These are phyloP conservation scores for Cyberlindnera subsufficiens DNA, from an alignment of 805 yeast species.

Conservation along the genomic window DNA sequence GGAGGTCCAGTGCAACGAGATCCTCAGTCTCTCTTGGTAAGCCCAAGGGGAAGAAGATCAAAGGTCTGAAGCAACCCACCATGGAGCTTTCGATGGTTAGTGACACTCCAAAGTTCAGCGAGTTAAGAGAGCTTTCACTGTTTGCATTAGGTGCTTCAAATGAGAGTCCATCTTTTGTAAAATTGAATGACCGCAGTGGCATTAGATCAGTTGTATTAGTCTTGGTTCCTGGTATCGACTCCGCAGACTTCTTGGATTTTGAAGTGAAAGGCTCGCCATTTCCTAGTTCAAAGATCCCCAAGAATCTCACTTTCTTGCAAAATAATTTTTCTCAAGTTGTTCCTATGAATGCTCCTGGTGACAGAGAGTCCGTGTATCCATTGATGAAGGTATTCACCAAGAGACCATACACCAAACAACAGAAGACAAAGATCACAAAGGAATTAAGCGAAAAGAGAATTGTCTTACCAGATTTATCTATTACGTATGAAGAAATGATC, in stretches of 20 bases:
- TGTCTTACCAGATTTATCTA: conserved; percentile 45
- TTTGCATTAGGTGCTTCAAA: conserved; percentile 25
- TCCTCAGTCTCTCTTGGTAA: neutral
- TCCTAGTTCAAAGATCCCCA: conserved; percentile 1
- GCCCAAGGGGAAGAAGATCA: conserved; percentile 28
- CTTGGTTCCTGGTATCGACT: conserved; percentile 59
- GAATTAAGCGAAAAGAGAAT: conserved; percentile 28
- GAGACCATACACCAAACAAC: conserved; percentile 52
- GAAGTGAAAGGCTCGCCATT: neutral
- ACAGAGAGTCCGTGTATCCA: conserved; percentile 47
- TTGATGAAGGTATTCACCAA: conserved; percentile 49
- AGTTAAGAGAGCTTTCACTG: conserved; percentile 22
- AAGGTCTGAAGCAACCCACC: conserved; percentile 20
- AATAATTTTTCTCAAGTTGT: conserved; percentile 36
- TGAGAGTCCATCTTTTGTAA: conserved; percentile 40
- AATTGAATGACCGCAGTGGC: conserved; percentile 38
- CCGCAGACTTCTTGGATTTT: conserved; percentile 36
- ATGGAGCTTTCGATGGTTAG: conserved; percentile 30
- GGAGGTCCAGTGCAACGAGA: conserved; percentile 22
- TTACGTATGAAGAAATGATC: conserved; percentile 43
- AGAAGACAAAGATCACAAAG: conserved; percentile 35
- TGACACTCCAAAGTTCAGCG: conserved; percentile 11
- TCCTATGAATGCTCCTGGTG: conserved; percentile 63
- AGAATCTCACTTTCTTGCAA: conserved; percentile 23
- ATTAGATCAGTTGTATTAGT: conserved; percentile 53